Conservation (phyloP, 2,329 filamentous ascomycete species). For the Talaromyces sp. region DNA sequence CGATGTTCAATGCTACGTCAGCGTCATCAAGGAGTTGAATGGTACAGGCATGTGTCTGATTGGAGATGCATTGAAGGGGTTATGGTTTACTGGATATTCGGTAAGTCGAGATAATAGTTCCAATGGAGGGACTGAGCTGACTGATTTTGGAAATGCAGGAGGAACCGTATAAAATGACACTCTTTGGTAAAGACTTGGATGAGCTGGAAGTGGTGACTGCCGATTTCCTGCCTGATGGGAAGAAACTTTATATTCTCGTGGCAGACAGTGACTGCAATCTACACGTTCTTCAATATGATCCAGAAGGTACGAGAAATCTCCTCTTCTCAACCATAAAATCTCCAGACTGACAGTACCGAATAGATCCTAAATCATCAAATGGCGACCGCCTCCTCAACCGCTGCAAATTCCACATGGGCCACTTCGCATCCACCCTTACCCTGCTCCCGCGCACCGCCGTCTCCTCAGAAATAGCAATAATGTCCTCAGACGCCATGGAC, state of each 20-base stretch:
- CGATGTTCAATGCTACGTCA: conserved; percentile 94
- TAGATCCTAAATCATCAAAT: conserved; percentile 89
- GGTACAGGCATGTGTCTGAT: conserved; percentile 82
- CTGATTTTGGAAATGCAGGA: conserved; percentile 50
- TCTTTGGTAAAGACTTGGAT: conserved; percentile 82
- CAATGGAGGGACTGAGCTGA: neutral
- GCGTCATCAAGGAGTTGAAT: conserved; percentile 75
- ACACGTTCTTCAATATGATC: conserved; percentile 89
- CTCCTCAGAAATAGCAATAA: conserved; percentile 36
- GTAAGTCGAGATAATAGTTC: conserved; percentile 36
- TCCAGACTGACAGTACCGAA: neutral
- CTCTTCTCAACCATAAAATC: neutral
- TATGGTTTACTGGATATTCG: conserved; percentile 95
- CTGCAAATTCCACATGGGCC: conserved; percentile 82
- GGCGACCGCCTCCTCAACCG: conserved; percentile 83
- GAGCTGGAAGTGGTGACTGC: conserved; percentile 74
- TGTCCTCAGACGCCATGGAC: conserved; percentile 40
- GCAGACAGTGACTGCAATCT: conserved; percentile 82
- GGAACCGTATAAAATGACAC: conserved; percentile 91
- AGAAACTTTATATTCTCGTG: conserved; percentile 76
- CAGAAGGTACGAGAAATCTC: conserved; percentile 71
- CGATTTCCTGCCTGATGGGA: conserved; percentile 83
- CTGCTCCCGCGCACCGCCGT: conserved; percentile 67
- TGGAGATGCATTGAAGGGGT: conserved; percentile 84
- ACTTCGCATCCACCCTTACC: conserved; percentile 70